Evolutionary conservation across 805 yeast genomes (phyloP).

Genomic region (Sporopachydermia lactativora): DNA sequence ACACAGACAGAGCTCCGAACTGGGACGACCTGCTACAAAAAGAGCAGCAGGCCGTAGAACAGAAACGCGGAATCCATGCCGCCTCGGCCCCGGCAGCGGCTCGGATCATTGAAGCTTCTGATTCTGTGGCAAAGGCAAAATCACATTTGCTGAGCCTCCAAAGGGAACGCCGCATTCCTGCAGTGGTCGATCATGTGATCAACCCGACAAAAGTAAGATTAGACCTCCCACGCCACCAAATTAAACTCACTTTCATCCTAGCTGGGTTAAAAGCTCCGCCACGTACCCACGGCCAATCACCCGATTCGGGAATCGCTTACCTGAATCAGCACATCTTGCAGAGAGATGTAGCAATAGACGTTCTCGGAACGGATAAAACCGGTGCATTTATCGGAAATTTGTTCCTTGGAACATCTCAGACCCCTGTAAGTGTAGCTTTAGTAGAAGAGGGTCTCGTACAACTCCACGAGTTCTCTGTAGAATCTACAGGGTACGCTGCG

Average conservation of each 20-base stretch:
- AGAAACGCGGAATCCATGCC: slow-evolving; percentile 47
- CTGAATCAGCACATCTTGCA: slow-evolving; percentile 46
- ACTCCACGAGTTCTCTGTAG: slow-evolving; percentile 51
- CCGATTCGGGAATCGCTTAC: slow-evolving; percentile 39
- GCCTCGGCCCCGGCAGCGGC: slow-evolving; percentile 41
- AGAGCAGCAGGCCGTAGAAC: slow-evolving; percentile 43
- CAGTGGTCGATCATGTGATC: slow-evolving; percentile 58
- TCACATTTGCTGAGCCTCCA: slow-evolving; percentile 58
- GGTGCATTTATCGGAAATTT: slow-evolving; percentile 74
- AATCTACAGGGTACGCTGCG: slow-evolving; percentile 37
- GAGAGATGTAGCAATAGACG: slow-evolving; percentile 57
- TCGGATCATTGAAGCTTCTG: slow-evolving; percentile 69
- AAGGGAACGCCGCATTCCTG: slow-evolving; percentile 49
- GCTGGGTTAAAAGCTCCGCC: slow-evolving; percentile 47
- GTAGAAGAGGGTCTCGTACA: slow-evolving; percentile 50
- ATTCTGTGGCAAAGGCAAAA: slow-evolving; percentile 53
- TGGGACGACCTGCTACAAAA: slow-evolving; percentile 70
- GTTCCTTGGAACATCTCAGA: slow-evolving; percentile 32
- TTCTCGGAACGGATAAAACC: slow-evolving; percentile 55
- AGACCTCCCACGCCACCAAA: slow-evolving; percentile 55
- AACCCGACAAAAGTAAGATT: slow-evolving; percentile 57
- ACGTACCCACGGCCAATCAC: slow-evolving; percentile 19
- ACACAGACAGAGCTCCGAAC: slow-evolving; percentile 50
- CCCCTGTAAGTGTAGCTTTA: slow-evolving; percentile 44
- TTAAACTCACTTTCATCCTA: slow-evolving; percentile 52